phyloP scores from a whole-genome alignment of 805 yeast species.

The Starmerella sp. region DNA sequence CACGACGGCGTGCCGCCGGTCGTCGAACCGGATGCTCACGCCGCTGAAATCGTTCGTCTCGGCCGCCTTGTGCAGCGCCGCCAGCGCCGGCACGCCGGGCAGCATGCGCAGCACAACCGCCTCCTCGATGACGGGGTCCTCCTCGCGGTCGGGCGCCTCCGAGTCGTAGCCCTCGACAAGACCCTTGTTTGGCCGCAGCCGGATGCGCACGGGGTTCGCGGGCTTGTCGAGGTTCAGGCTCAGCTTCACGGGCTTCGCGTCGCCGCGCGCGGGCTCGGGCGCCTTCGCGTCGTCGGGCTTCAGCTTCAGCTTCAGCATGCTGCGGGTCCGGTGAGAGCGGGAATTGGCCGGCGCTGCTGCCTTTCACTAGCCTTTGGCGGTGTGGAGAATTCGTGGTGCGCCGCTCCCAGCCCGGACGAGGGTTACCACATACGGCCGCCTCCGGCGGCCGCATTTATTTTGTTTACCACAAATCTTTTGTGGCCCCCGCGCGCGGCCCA shows the following conservation, averaged over 20 bases:
- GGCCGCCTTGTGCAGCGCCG: constrained; percentile 60
- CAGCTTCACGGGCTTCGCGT: constrained; percentile 9
- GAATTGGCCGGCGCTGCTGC: too few relatives aligned
- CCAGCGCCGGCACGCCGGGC: constrained; percentile 49
- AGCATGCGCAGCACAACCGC: constrained; percentile 68
- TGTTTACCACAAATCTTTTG: background rate
- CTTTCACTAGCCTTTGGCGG: too few relatives aligned
- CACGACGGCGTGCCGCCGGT: constrained; percentile 66
- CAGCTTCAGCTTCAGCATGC: constrained; percentile 22
- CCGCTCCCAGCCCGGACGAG: too few relatives aligned
- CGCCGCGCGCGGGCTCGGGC: background rate
- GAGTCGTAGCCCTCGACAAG: constrained; percentile 96
- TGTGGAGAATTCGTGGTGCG: too few relatives aligned
- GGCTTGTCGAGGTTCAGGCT: constrained; percentile 12
- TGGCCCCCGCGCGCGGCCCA: background rate
- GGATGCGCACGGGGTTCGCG: constrained; percentile 34
- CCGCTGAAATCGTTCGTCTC: constrained; percentile 56
- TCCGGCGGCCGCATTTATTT: background rate
- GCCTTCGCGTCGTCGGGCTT: constrained; percentile 11
- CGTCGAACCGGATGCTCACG: constrained; percentile 70
- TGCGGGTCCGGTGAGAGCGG: too few relatives aligned
- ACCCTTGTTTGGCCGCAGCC: constrained; percentile 50
- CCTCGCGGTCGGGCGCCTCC: constrained; percentile 92
- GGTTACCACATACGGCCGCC: too few relatives aligned
- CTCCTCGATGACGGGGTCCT: constrained; percentile 84